Base-by-base conservation (phyloP, 2,329 filamentous ascomycete genomes). In the Fusarium avenaceum region DNA sequence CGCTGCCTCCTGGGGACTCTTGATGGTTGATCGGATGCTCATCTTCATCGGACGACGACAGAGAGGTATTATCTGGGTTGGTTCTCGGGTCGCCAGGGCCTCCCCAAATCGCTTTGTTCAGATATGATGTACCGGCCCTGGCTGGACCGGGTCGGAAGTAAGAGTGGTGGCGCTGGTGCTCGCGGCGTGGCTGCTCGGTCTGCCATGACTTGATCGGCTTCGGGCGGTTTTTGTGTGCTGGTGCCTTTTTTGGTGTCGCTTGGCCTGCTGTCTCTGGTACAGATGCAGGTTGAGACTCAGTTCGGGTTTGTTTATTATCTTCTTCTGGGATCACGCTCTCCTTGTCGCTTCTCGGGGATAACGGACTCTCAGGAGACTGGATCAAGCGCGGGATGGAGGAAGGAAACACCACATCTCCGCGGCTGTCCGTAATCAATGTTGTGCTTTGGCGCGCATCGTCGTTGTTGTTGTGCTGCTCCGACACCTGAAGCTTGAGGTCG, bases 161-260 rank as follows among this genome's bases (percentile, higher is more conserved):
- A 39, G 68, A 57, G 40, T 58, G 45, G 30, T 58, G 43, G 30
- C 38, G 46, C 7, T 46, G 32, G n/a, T 50, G 38, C 17, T 57
- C 56, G 26, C 62, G 65, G 15, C 57, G 54, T 15, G 65, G 55
- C 38, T 64, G 68, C 35, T 71, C 68, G 8, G 68, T 71, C 35
- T 69, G 65, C 68, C 68, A 71, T 48, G 58, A 54, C 38, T 70
- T 70, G 28, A 39, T 71, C n/a, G 67, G 66, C 43, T 53, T 70
- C 9, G 67, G 67, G 50, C 67, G 59, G 22, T 26, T n/a, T 15
- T 56, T 51, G 8, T n/a, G 54, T 11, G 33, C 20, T 52, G 42
- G 38, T n/a, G 58, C 24, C 19, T 54, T 55, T 8, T 53, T 48
- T 10, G 65, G 48, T 17, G 52, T 38, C 40, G 51, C 30, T n/a